Evolutionary conservation across 2,329 filamentous ascomycete species (phyloP), one percentile per base, ranked within the genome.

Genomic region (Hypoxylon sp.): DNA sequence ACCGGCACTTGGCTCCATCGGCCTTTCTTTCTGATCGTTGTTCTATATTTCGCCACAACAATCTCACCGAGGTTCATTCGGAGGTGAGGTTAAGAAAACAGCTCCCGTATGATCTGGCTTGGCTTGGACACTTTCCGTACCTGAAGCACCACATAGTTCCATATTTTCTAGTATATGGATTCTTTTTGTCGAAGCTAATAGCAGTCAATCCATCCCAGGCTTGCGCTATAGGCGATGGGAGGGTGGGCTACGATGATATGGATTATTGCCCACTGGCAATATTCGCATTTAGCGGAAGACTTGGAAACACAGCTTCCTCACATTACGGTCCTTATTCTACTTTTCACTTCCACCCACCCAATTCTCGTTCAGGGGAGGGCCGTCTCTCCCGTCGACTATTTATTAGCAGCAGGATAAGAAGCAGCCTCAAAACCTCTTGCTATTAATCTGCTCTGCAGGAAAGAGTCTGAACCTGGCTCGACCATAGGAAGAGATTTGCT

Each of bases 141-240:
- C 56, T 46, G 33, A 61, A 62, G 38, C 54, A 64, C 61, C 61
- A 67, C 44, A 69, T 67, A 67, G 57, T 60, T 61, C 61, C 54
- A 52, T 62, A 44, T 62, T 59, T 57, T 32, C 30, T 26, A 32
- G 12, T 46, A 33, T 42, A 54, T 52, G 55, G 61, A 52, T 60
- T 61, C 20, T 32, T n/a, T 52, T 36, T 57, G 24, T 53, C 42
- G 36, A 57, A 45, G 26, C 20, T 7, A 16, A 46, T 60, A 60
- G 44, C 36, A 48, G 20, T 59, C 32, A 45, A 33, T 46, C 52
- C 24, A 16, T 45, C 8, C 42, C 38, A 38, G 28, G 48, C 42
- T 46, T 58, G 50, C 44, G 24, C 32, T 38, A 26, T 59, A 45
- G 22, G 20, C 44, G n/a, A 42, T 33, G 45, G 51, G 53, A 49